A percentile compares a stretch with the other conserved stretches of the same genome.
These are phyloP conservation scores for Chrysoporthe deuterocubensis DNA, from an alignment of 2,329 filamentous ascomycete species.

Conservation along the genomic window DNA sequence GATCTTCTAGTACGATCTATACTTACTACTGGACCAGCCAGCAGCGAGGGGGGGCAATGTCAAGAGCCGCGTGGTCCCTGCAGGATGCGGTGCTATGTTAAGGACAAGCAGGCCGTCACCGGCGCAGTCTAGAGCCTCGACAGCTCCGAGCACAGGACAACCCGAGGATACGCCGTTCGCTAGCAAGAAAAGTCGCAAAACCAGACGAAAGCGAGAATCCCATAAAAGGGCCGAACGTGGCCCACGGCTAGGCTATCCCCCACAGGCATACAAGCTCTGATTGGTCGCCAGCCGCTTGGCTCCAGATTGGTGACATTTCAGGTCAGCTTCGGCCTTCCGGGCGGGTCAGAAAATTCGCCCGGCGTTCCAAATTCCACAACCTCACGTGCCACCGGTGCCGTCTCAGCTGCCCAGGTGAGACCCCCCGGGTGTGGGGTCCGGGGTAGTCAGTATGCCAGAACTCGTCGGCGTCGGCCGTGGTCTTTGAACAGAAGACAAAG, in stretches of 20 bases:
- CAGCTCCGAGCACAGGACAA: background rate
- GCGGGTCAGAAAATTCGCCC: background rate
- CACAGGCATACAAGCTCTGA: background rate
- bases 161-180: background rate
- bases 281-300: background rate
- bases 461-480: background rate
- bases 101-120: background rate
- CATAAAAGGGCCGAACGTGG: slow-evolving; percentile 17
- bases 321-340: background rate
- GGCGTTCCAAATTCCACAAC: background rate
- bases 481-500: slow-evolving; percentile 3
- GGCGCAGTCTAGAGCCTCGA: background rate
- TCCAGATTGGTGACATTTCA: background rate
- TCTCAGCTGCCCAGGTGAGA: slow-evolving; percentile 1
- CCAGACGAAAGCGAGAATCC: slow-evolving; percentile 2
- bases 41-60: background rate
- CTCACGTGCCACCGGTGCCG: slow-evolving; percentile 5
- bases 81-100: background rate
- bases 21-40: background rate
- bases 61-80: slow-evolving; percentile 1
- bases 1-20: background rate
- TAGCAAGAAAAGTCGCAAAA: background rate
- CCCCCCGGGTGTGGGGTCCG: slow-evolving; percentile 6
- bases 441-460: background rate
- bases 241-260: background rate